A percentile compares a stretch with the other conserved stretches of the same genome.
Evolutionary conservation across 2,329 filamentous ascomycete genomes (phyloP).

Genomic region (Phialemoniopsis sp.): DNA sequence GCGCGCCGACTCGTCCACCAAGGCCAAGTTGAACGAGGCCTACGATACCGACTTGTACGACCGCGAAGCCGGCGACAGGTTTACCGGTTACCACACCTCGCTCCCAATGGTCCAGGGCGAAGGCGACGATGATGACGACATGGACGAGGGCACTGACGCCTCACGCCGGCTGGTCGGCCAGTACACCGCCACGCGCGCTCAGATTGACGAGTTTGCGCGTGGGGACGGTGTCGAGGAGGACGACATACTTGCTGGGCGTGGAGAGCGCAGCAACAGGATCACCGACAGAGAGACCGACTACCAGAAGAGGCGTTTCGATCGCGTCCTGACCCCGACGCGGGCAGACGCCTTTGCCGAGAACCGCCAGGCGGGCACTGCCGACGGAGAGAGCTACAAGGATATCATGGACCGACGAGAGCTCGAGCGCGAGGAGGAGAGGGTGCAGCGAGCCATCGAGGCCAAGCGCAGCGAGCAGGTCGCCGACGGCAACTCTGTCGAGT

Average conservation of each 20-base stretch:
- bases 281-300: conserved; percentile 94
- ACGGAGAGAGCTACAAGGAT: conserved; percentile 81
- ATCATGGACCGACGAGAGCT: conserved; percentile 88
- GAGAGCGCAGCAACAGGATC: conserved; percentile 87
- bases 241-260: conserved; percentile 76
- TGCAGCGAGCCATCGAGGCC: conserved; percentile 75
- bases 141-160: conserved; percentile 69
- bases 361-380: conserved; percentile 60
- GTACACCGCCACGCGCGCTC: conserved; percentile 87
- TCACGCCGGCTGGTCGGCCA: conserved; percentile 83
- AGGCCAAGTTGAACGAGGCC: conserved; percentile 84
- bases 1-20: conserved; percentile 78
- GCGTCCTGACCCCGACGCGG: conserved; percentile 78
- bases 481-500: conserved; percentile 55
- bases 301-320: conserved; percentile 91
- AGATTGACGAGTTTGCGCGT: conserved; percentile 90
- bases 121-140: conserved; percentile 75
- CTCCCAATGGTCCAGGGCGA: conserved; percentile 65
- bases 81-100: conserved; percentile 84
- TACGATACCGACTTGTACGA: conserved; percentile 90
- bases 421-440: conserved; percentile 88
- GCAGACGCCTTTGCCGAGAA: conserved; percentile 82
- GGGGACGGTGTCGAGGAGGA: conserved; percentile 86
- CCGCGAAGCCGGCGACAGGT: conserved; percentile 70
- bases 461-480: conserved; percentile 57